These are phyloP conservation scores for Amanita molliuscula DNA, from an alignment of 768 basidiomycete genomes.

Conservation along the genomic window DNA sequence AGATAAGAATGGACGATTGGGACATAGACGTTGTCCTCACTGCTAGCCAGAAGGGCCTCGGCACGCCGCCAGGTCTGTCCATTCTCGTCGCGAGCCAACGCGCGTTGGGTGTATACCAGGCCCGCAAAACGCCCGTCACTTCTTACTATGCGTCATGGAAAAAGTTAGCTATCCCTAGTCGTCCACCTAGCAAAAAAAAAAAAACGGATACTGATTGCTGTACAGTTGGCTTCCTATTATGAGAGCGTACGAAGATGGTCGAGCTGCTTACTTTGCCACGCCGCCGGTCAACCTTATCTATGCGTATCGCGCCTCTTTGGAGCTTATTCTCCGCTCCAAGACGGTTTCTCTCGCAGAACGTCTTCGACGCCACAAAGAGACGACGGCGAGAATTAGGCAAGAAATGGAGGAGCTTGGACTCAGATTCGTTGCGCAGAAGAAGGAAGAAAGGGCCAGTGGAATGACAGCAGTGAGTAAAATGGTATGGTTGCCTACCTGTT, in stretches of 20 bases:
- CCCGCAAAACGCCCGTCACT: slow-evolving; percentile 51
- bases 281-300: slow-evolving; percentile 93
- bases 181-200: not conserved
- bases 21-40: slow-evolving; percentile 80
- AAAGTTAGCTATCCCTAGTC: slow-evolving; percentile 35
- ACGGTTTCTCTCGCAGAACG: slow-evolving; percentile 65
- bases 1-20: slow-evolving; percentile 93
- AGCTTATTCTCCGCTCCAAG: slow-evolving; percentile 47
- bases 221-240: slow-evolving; percentile 85
- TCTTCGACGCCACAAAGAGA: slow-evolving; percentile 64
- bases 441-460: slow-evolving; percentile 72
- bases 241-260: slow-evolving; percentile 81
- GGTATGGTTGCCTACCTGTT: not conserved
- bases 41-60: slow-evolving; percentile 88
- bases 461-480: slow-evolving; percentile 74
- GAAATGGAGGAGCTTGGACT: slow-evolving; percentile 60
- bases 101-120: slow-evolving; percentile 64
- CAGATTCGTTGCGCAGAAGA: slow-evolving; percentile 54
- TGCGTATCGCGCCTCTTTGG: slow-evolving; percentile 78
- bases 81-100: slow-evolving; percentile 73
- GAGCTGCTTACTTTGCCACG: slow-evolving; percentile 87
- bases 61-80: slow-evolving; percentile 87
- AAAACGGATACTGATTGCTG: not conserved
- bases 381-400: slow-evolving; percentile 58
- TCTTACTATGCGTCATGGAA: slow-evolving; percentile 90